phyloP scores from a whole-genome alignment of 139 green algal genomes.

The Tetraselmis striata region DNA sequence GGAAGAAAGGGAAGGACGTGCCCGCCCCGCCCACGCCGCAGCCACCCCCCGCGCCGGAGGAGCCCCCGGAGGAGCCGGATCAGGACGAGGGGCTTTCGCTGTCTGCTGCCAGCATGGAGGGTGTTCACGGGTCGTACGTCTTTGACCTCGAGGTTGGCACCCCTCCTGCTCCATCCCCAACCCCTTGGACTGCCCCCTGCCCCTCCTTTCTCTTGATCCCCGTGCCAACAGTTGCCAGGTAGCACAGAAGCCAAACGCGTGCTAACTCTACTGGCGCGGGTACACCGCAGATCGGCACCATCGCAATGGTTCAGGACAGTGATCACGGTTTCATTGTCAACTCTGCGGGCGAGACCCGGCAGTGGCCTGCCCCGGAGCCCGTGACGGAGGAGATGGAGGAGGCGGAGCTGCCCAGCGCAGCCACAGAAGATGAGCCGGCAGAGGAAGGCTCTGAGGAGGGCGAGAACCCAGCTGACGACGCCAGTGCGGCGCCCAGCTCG shows the following conservation, averaged over 20 bases:
- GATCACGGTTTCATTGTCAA: not conserved
- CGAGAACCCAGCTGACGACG: no score
- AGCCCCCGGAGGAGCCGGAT: not conserved
- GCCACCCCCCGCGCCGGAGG: not conserved
- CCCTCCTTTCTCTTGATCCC: no score
- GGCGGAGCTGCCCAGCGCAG: not conserved
- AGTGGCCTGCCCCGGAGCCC: not conserved
- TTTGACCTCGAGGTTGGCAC: not conserved
- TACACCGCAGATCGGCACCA: not conserved
- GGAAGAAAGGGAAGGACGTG: not conserved
- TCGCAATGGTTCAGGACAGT: not conserved
- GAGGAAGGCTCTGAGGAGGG: no score
- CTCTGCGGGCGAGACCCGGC: not conserved
- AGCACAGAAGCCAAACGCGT: no score
- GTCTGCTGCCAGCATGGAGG: not conserved
- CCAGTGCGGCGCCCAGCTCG: no score
- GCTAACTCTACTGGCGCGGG: no score
- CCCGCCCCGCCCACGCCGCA: not conserved
- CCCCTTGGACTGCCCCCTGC: no score
- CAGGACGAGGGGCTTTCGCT: not conserved
- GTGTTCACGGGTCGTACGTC: not conserved
- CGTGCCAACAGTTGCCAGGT: no score
- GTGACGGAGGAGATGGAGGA: not conserved
- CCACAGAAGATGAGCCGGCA: no score
- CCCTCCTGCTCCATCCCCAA: no score